Evolutionary conservation across 1,139 yeast genomes (phyloP), one percentile per base, ranked within the genome.

Genomic region (Blastobotrys elegans): DNA sequence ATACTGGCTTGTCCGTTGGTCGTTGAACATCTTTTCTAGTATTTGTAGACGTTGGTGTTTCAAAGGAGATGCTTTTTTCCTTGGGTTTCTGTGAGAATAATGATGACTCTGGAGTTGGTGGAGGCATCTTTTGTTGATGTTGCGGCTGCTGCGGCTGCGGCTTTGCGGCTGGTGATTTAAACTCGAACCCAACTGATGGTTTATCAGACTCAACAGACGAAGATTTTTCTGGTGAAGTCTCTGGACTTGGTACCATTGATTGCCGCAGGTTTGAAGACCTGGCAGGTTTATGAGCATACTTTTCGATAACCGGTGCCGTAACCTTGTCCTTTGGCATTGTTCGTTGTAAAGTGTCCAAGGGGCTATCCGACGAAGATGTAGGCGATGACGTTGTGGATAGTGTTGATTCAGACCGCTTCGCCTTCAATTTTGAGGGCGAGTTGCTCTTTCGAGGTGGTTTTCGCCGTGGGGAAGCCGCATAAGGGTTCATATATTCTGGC

Each of bases 401-500:
- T 10, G 16, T 11, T 14, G 43, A 30, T 18, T 31, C 41, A 10
- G 44, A 35, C 32, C 31, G 27, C 29, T 35, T 29, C 17, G 32
- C 16, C 27, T 17, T 35, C 16, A 39, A 6, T 17, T 30, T 32
- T 13, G 39, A 14, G 8, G 14, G 11, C 22, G 22, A 17, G 5
- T 30, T 10, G 14, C 35, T 21, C 18, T 27, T 33, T 40, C 44
- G 40, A 6, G 46, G 49, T 7, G 44, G 18, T 27, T 51, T 40
- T 32, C 54, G 49, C 17, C 55, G 51, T 5, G 58, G 53, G 6
- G 57, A 49, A 55, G 70, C 58, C 2, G 79, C 68, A 59, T 78
- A 79, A 0, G 85, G 84, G 54, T 79, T 80, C 5, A 79, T 69
- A 50, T 75, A 72, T 39, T 68, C 68, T 47, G 68, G 63, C 13